These are phyloP conservation scores for Mucor indicus DNA, from an alignment of 371 early-diverging fungal genomes.

Conservation along the genomic window DNA sequence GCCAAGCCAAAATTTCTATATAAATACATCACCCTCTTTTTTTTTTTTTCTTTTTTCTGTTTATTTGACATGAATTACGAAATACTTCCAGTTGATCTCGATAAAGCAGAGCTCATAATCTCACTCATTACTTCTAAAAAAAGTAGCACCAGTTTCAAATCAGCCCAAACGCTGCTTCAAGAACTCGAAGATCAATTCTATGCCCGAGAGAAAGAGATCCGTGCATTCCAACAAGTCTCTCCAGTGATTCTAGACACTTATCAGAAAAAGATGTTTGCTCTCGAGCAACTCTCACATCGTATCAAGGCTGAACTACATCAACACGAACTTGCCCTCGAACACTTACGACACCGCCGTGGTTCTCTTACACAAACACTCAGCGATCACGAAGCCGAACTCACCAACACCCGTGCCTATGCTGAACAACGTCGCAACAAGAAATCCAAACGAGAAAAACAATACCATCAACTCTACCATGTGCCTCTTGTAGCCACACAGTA, in stretches of 20 bases:
- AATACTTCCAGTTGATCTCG: conserved; percentile 7
- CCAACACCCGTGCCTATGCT: conserved; percentile 20
- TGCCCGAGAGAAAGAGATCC: conserved; percentile 9
- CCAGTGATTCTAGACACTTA: conserved; percentile 2
- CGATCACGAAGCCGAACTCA: conserved; percentile 15
- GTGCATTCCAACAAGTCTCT: conserved; percentile 10
- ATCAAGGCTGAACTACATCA: too few relatives aligned
- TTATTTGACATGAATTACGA: too few relatives aligned
- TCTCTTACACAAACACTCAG: conserved; percentile 9
- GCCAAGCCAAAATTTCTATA: too few relatives aligned
- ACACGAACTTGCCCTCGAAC: too few relatives aligned
- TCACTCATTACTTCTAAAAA: conserved; percentile 3
- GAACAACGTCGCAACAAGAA: conserved; percentile 27
- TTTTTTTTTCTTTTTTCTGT: too few relatives aligned
- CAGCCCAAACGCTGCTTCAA: conserved; percentile 8
- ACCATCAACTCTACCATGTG: conserved; percentile 25
- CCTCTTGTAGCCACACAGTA: conserved; percentile 23
- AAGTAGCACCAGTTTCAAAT: conserved; percentile 16
- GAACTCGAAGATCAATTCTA: conserved; percentile 17
- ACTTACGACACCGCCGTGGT: conserved; percentile 7
- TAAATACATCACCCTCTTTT: too few relatives aligned
- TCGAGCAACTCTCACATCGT: too few relatives aligned
- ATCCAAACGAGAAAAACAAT: conserved; percentile 28
- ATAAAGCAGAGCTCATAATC: conserved; percentile 18
- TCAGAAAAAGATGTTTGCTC: conserved; percentile 4